Conservation (phyloP, 768 basidiomycete species). For the Agrocybe pediades region DNA sequence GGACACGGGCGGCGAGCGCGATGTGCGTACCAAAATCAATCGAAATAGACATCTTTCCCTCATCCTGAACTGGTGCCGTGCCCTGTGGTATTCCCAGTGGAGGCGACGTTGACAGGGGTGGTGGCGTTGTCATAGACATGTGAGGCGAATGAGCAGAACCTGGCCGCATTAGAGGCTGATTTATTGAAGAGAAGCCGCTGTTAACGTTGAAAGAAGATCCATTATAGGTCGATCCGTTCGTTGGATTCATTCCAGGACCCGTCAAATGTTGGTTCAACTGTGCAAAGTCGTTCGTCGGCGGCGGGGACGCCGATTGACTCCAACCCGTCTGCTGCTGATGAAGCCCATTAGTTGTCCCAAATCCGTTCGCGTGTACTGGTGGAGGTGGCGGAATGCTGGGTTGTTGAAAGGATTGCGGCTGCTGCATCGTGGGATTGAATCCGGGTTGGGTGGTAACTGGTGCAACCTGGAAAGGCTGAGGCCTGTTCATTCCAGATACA, state of each 20-base stretch:
- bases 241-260: constrained; percentile 14
- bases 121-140: constrained; percentile 25
- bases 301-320: constrained; percentile 41
- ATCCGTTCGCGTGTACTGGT: constrained; percentile 25
- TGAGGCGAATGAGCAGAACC: constrained; percentile 27
- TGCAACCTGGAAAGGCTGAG: constrained; percentile 23
- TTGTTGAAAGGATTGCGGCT: constrained; percentile 41
- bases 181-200: constrained; percentile 23
- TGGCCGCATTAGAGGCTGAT: constrained; percentile 32
- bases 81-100: constrained; percentile 12
- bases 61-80: constrained; percentile 40
- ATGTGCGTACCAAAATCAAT: constrained; percentile 75
- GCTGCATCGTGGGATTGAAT: constrained; percentile 39
- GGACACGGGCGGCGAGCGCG: neutral
- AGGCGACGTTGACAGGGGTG: constrained; percentile 10
- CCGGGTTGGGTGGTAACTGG: constrained; percentile 54
- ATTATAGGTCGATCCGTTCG: constrained; percentile 21
- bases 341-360: constrained; percentile 25
- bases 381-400: constrained; percentile 49
- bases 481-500: constrained; percentile 32
- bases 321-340: constrained; percentile 24
- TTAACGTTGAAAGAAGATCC: constrained; percentile 26
- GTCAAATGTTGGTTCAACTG: constrained; percentile 10
- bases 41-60: constrained; percentile 80
- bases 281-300: constrained; percentile 35